phyloP scores from a whole-genome alignment of 441 rosid genomes.

The Jatropha podagrica region DNA sequence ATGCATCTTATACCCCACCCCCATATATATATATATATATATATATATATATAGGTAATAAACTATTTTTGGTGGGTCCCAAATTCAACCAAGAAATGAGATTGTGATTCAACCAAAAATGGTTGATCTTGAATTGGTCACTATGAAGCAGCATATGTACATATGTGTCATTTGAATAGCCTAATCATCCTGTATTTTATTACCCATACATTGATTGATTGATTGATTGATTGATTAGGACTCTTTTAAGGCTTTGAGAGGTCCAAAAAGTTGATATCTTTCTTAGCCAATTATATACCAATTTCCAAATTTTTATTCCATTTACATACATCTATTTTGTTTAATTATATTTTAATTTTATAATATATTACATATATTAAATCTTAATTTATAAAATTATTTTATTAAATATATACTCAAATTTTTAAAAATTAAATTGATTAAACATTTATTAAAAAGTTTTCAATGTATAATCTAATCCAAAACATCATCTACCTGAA shows the following conservation, averaged over 20 bases:
- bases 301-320: too few species aligned
- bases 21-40: conserved; percentile 7
- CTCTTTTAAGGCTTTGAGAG: background rate
- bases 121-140: background rate
- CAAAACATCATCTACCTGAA: too few species aligned
- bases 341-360: too few species aligned
- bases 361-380: too few species aligned
- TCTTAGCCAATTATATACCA: too few species aligned
- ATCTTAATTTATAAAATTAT: too few species aligned
- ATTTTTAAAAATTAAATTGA: too few species aligned
- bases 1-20: conserved; percentile 27
- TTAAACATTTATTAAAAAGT: too few species aligned
- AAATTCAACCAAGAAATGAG: background rate
- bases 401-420: too few species aligned
- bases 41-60: background rate
- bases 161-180: background rate
- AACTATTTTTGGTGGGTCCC: background rate
- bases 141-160: background rate
- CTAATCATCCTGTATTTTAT: background rate
- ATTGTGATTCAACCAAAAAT: conserved; percentile 1
- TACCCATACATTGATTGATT: background rate
- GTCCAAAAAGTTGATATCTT: background rate
- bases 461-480: too few species aligned
- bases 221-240: background rate
- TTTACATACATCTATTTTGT: too few species aligned